Conservation (phyloP, 495 filamentous ascomycete species). For the Amniculicola lignicola region DNA sequence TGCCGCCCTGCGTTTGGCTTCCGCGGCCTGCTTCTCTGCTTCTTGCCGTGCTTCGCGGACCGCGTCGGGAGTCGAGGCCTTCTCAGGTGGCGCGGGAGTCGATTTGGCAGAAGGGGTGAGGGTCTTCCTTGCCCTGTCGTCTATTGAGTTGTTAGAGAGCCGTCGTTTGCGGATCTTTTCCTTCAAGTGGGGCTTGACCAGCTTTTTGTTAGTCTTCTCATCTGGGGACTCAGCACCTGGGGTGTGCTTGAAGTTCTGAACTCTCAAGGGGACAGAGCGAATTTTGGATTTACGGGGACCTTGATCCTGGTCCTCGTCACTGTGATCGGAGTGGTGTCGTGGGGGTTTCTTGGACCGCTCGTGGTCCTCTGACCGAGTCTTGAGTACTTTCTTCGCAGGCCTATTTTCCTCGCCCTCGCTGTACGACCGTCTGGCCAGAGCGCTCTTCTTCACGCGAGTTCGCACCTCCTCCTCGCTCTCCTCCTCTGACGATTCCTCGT, state of each 20-base stretch:
- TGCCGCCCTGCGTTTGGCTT: slow-evolving; percentile 10
- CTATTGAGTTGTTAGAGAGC: slow-evolving; percentile 13
- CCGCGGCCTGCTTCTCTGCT: slow-evolving; percentile 22
- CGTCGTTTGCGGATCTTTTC: slow-evolving; percentile 12
- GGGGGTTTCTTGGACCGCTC: slow-evolving; percentile 2
- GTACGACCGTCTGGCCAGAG: slow-evolving; percentile 27
- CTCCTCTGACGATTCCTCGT: slow-evolving; percentile 19
- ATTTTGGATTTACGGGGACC: slow-evolving; percentile 9
- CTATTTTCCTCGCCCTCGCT: slow-evolving; percentile 30
- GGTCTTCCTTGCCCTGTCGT: slow-evolving; percentile 27
- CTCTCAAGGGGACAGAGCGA: slow-evolving; percentile 12
- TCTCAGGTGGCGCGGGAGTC: slow-evolving; percentile 27
- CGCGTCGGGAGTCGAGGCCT: slow-evolving; percentile 20
- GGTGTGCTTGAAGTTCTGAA: slow-evolving; percentile 9
- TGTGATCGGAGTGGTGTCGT: slow-evolving; percentile 18
- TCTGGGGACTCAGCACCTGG: slow-evolving; percentile 30
- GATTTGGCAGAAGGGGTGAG: slow-evolving; percentile 22
- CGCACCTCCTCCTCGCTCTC: slow-evolving; percentile 28
- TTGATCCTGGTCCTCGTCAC: slow-evolving; percentile 13
- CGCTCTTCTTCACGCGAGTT: slow-evolving; percentile 24
- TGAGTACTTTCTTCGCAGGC: slow-evolving; percentile 18
- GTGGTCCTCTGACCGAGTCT: slow-evolving; percentile 20
- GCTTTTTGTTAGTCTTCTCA: slow-evolving; percentile 24
- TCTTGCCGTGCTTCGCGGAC: slow-evolving; percentile 26
- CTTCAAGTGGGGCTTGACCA: slow-evolving; percentile 11